Percentiles rank a stretch among this genome's conserved stretches.
Conservation (phyloP, 2,329 filamentous ascomycete species). For the Xylariaceae sp. region DNA sequence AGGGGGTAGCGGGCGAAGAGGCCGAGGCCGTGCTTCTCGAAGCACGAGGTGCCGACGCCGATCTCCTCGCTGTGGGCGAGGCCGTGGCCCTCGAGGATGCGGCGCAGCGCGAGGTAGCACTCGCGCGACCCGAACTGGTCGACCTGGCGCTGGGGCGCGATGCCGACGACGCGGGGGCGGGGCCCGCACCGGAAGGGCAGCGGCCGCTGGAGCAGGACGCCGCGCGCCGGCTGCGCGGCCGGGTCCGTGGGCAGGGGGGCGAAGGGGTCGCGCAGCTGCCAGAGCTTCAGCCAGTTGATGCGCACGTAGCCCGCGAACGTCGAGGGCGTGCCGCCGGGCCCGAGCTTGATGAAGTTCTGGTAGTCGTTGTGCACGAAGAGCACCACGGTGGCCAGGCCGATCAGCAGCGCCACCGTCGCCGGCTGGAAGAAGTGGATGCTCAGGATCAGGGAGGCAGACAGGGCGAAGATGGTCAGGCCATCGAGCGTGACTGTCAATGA, state of each 20-base stretch:
- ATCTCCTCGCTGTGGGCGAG: conserved; percentile 53
- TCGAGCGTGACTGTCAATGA: conserved; percentile 61
- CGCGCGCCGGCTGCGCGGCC: conserved; percentile 57
- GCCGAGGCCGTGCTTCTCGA: conserved; percentile 82
- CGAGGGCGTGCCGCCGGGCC: conserved; percentile 79
- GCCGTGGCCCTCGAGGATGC: conserved; percentile 59
- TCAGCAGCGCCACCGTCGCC: conserved; percentile 54
- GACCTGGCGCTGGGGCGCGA: conserved; percentile 81
- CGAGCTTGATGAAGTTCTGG: conserved; percentile 74
- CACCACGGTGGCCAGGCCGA: conserved; percentile 55
- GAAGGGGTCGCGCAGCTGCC: conserved; percentile 75
- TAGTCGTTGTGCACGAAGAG: conserved; percentile 73
- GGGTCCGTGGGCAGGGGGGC: conserved; percentile 59
- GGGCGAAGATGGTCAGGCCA: conserved; percentile 53
- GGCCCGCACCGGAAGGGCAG: conserved; percentile 68
- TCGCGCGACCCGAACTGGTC: conserved; percentile 65
- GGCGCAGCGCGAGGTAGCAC: conserved; percentile 62
- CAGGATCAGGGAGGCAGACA: conserved; percentile 54
- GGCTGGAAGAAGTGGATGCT: conserved; percentile 59
- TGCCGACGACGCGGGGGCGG: conserved; percentile 72
- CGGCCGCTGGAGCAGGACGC: conserved; percentile 59
- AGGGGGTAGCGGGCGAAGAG: conserved; percentile 72
- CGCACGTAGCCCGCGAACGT: conserved; percentile 75
- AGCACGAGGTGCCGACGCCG: conserved; percentile 71
- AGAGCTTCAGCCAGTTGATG: conserved; percentile 74